phyloP scores from a whole-genome alignment of 2,329 filamentous ascomycete species.

The Sporothrix dimorphospora region DNA sequence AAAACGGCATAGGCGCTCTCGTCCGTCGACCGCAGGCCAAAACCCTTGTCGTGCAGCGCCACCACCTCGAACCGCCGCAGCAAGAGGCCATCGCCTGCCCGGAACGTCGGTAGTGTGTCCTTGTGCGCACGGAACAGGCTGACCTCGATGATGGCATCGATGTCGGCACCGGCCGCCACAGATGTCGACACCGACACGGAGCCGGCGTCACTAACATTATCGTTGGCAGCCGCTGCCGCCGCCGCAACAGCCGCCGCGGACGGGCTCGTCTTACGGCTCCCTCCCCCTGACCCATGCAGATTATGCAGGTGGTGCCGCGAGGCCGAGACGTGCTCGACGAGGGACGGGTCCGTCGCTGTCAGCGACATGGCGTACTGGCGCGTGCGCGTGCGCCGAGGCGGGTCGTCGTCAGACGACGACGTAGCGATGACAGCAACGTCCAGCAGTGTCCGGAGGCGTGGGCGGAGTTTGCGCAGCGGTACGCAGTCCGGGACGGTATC shows the following conservation, averaged over 20 bases:
- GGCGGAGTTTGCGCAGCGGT: conserved; percentile 56
- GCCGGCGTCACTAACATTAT: background rate
- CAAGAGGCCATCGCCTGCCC: conserved; percentile 60
- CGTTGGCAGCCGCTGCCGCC: background rate
- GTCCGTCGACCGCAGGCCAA: conserved; percentile 58
- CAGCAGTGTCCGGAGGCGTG: conserved; percentile 51
- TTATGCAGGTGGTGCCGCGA: conserved; percentile 14
- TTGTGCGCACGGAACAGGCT: conserved; percentile 63
- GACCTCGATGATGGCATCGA: conserved; percentile 55
- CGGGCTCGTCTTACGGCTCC: background rate
- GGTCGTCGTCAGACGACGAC: conserved; percentile 40
- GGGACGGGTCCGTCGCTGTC: conserved; percentile 56
- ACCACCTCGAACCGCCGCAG: conserved; percentile 60
- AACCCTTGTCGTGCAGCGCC: conserved; percentile 57
- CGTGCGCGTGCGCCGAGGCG: conserved; percentile 58
- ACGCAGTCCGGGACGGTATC: conserved; percentile 57
- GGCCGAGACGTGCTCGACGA: conserved; percentile 24
- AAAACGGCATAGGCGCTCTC: conserved; percentile 66
- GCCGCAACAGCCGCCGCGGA: background rate
- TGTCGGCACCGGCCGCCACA: conserved; percentile 39
- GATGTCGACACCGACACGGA: background rate
- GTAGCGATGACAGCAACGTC: conserved; percentile 61
- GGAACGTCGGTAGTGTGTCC: conserved; percentile 58
- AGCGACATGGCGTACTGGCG: conserved; percentile 64
- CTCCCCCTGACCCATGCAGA: conserved; percentile 42